phyloP scores from a whole-genome alignment of 75 land plant species.

The Adiantum capillusveneris region DNA sequence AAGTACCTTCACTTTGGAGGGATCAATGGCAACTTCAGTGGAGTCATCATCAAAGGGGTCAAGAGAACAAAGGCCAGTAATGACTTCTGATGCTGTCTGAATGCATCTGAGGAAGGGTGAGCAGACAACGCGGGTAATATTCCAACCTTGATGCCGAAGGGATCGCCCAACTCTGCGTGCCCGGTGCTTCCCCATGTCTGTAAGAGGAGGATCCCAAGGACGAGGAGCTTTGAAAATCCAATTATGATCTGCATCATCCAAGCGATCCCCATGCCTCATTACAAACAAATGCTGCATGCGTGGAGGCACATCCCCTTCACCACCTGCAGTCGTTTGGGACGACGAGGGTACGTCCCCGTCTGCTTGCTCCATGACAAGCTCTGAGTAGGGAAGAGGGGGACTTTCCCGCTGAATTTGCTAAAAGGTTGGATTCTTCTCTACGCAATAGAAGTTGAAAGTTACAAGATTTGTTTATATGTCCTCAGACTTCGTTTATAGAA shows the following conservation, averaged over 20 bases:
- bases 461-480: too few species aligned
- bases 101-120: constrained; percentile 88
- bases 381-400: too few species aligned
- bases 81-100: constrained; percentile 72
- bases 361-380: too few species aligned
- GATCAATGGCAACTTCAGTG: constrained; percentile 31
- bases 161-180: constrained; percentile 53
- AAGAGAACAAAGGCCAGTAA: constrained; percentile 50
- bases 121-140: constrained; percentile 56
- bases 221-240: constrained; percentile 56
- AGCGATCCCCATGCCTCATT: constrained; percentile 86
- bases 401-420: too few species aligned
- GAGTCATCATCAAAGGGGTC: constrained; percentile 15
- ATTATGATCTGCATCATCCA: constrained; percentile 49
- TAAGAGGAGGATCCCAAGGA: constrained; percentile 89
- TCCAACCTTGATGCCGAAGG: constrained; percentile 30
- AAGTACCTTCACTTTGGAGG: constrained; percentile 66
- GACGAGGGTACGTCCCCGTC: too few species aligned
- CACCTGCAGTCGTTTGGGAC: too few species aligned
- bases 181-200: constrained; percentile 46
- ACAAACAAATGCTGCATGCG: constrained; percentile 58
- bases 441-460: too few species aligned
- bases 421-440: too few species aligned
- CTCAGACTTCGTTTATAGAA: too few species aligned
- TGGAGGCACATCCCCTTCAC: not conserved